Evolutionary conservation across 1,139 yeast species (phyloP), one percentile per base, ranked within the genome.

Genomic region (Ogataea hybrid): DNA sequence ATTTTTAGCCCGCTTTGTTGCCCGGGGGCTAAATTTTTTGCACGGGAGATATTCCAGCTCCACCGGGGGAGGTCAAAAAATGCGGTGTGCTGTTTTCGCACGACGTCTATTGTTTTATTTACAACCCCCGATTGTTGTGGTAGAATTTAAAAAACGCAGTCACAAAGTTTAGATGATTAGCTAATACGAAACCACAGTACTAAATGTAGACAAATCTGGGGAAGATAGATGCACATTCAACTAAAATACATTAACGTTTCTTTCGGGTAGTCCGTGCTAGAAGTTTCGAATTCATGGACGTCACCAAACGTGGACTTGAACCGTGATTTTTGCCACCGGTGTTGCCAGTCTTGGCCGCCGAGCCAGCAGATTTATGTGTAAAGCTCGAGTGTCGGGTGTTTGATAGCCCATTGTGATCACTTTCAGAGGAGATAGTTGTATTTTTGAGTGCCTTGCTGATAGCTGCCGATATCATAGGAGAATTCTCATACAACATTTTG

Each of bases 241-340:
- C n/a, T 37, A 37, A 27, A 34, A 31, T 25, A 35, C 33, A 15
- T 39, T 47, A 52, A 32, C 47, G 48, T 43, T 51, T 56, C 41
- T 45, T 55, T 35, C 61, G 74, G 63, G 53, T 70, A 61, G 51
- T 76, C 72, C 74, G 74, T 56, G 73, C 79, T 70, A 64, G 69
- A 63, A 53, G 73, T 71, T 68, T 77, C 65, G 79, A 80, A 67
- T 53, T 83, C 81, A 68, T 74, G 61, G 69, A 74, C 56, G 71
- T 79, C 59, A 70, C 73, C 15, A 57, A 38, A 33, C 58, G 61
- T 7, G 56, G 53, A 1, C 28, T 32, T 3, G 44, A 31, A 7
- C 47, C 44, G 7, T 28, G 25, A 5, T 22, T 27, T 21, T 32
- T 32, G 64, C 71, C 54, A 11, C 36, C 21, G 16, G 14, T 35